Evolutionary conservation across 2,329 filamentous ascomycete genomes (phyloP), one percentile per base, ranked within the genome.

Genomic region (Dendrostoma leiphaemia): DNA sequence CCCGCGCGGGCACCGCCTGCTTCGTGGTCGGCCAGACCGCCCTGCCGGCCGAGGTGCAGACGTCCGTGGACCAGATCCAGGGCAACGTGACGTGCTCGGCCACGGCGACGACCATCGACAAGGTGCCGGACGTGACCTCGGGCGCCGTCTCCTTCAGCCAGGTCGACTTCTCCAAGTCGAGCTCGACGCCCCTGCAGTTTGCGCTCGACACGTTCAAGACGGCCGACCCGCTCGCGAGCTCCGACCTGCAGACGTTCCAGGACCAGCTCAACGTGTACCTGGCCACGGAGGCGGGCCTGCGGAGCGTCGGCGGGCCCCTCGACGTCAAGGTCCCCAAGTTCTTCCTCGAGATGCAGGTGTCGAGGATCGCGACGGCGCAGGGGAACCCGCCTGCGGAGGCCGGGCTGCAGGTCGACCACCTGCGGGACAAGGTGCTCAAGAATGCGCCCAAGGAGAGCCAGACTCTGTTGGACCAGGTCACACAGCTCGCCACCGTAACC

Each of bases 251-350:
- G 5, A 67, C 67, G 19, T 83, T 84, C 69, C 72, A 82, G 64
- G 70, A 81, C 61, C 64, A 73, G 58, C 72, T 84, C 40, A 76
- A 83, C 63, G 75, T 77, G 9, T 85, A 85, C 62, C 67, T 79
- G 3, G 82, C 82, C 0, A 85, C 82, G 4, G 82, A 85, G 66
- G 81, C 79, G 1, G 82, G 80, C 1, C 71, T 85, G 46, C 72
- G 82, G 19, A 80, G 76, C 21, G 74, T 76, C 6, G 77, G 74
- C 9, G 82, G 81, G 2, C 73, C 63, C 52, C 68, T 85, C 17
- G 77, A 73, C 2, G 79, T 85, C 68, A 84, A 85, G 67, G 78
- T 80, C 5, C 82, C 82, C 58, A 85, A 85, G 67, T 85, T 85
- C 75, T 85, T 85, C 65, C 65, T 85, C 38, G 69, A 76, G 56